Evolutionary conservation across 2,329 filamentous ascomycete genomes (phyloP).

Genomic region (Calonectria leucothoes): DNA sequence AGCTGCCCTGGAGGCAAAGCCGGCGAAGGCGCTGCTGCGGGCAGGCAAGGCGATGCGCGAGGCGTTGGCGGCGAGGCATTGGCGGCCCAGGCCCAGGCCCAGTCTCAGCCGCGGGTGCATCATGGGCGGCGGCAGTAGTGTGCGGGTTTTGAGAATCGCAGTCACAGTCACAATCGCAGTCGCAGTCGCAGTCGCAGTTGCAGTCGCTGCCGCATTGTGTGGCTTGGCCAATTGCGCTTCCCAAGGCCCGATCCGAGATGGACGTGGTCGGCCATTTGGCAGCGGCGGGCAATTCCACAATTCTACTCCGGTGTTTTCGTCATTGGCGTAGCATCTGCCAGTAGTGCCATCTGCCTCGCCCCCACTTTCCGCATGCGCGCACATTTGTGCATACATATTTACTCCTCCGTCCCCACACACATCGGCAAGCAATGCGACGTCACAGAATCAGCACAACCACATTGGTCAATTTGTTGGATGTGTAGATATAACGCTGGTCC

Average conservation of each 20-base stretch:
- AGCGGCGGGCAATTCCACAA: slow-evolving; percentile 19
- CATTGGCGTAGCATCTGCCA: slow-evolving; percentile 20
- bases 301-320: slow-evolving; percentile 19
- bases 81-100: slow-evolving; percentile 26
- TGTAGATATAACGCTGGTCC: background rate
- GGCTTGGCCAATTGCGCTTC: background rate
- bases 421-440: slow-evolving; percentile 22
- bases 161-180: too few species aligned
- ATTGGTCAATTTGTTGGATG: slow-evolving; percentile 20
- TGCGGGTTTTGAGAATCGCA: background rate
- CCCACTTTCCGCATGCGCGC: slow-evolving; percentile 37
- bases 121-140: background rate
- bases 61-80: slow-evolving; percentile 18
- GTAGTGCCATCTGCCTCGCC: slow-evolving; percentile 11
- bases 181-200: too few species aligned
- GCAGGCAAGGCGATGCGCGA: background rate
- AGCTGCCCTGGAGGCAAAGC: slow-evolving; percentile 6
- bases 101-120: slow-evolving; percentile 33
- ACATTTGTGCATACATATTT: background rate
- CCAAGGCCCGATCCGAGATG: background rate
- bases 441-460: slow-evolving; percentile 21
- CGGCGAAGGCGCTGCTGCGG: background rate
- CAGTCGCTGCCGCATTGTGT: background rate
- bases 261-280: background rate
- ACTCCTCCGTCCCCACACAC: slow-evolving; percentile 25